These are phyloP conservation scores for Termitomyces sp. DNA, from an alignment of 768 basidiomycete species.

Conservation along the genomic window DNA sequence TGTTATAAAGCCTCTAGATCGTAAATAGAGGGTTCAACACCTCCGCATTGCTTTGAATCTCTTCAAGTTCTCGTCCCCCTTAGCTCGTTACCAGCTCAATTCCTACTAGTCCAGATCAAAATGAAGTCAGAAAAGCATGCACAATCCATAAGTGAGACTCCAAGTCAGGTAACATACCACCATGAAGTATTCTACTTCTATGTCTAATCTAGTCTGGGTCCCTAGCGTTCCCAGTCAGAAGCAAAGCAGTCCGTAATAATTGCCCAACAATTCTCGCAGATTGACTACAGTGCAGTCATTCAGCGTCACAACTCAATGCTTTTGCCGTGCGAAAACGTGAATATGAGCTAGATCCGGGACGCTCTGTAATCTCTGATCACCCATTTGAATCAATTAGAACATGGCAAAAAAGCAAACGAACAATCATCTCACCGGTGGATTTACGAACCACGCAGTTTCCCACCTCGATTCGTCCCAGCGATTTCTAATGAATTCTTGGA, in stretches of 20 bases:
- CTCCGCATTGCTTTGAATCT: too few relatives aligned
- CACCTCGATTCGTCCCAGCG: conserved; percentile 73
- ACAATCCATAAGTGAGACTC: too few relatives aligned
- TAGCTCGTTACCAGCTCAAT: too few relatives aligned
- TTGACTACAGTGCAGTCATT: not conserved
- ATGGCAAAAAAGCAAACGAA: conserved; percentile 3
- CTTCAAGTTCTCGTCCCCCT: too few relatives aligned
- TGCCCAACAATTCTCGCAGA: not conserved
- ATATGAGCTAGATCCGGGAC: conserved; percentile 79
- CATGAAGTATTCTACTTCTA: too few relatives aligned
- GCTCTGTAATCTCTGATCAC: conserved; percentile 70
- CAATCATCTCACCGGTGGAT: conserved; percentile 69
- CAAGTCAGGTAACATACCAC: too few relatives aligned
- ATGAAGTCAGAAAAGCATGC: too few relatives aligned
- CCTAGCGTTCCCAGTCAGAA: too few relatives aligned
- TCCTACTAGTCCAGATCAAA: too few relatives aligned
- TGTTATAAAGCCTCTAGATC: too few relatives aligned
- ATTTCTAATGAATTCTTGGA: conserved; percentile 59
- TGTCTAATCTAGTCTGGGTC: too few relatives aligned
- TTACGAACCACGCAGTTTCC: conserved; percentile 93
- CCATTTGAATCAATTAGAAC: not conserved
- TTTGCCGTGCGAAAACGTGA: conserved; percentile 80
- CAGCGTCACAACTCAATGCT: conserved; percentile 20
- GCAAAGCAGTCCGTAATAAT: not conserved
- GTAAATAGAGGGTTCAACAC: too few relatives aligned